Evolutionary conservation across 2,329 filamentous ascomycete genomes (phyloP), one percentile per base, ranked within the genome.

Genomic region (Paecilomyces dactylethromorphus): DNA sequence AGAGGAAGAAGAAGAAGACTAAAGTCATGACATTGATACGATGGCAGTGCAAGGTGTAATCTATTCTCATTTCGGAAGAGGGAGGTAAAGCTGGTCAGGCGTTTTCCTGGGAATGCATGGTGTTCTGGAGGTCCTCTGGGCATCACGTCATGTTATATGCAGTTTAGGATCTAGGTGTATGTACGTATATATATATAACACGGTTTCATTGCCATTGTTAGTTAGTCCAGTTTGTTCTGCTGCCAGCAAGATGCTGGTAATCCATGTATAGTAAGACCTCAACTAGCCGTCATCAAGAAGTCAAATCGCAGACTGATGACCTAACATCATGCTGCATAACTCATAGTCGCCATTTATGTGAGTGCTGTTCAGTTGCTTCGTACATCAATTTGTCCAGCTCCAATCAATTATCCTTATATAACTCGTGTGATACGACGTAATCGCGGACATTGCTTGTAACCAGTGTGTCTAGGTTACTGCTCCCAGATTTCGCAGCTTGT

Each of bases 1-100:
- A 49, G 71, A 73, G 39, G 71, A 74, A 33, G 74, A 77, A 58
- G 74, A 74, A 15, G 66, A 60, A 45, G 57, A 58, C 53, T 24
- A 22, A 5, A 29, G 55, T 56, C 22, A 8, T 52, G 32, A 31
- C 3, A 35, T 2, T 31, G 32, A 29, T 24, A 39, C 49, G 26
- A 29, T 29, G 26, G 26, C 5, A 7, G 29, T 58, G 56, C 39
- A 50, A 39, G 21, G 33, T 52, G 53, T 21, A 33, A 39, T 45
- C 26, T 55, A 29, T 29, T 29, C 26, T 29, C 26, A 29, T 29
- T 29, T 29, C 4, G 49, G 29, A n/a, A 10, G 24, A 29, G 50
- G 15, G 31, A 21, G 50, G 32, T 26, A 52, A 56, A 21, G 39
- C 39, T 45, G 39, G 39, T 33, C 33, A 31, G 53, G 53, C 33